Conservation (phyloP, 2,329 filamentous ascomycete species). For the Didymella arachidicola region DNA sequence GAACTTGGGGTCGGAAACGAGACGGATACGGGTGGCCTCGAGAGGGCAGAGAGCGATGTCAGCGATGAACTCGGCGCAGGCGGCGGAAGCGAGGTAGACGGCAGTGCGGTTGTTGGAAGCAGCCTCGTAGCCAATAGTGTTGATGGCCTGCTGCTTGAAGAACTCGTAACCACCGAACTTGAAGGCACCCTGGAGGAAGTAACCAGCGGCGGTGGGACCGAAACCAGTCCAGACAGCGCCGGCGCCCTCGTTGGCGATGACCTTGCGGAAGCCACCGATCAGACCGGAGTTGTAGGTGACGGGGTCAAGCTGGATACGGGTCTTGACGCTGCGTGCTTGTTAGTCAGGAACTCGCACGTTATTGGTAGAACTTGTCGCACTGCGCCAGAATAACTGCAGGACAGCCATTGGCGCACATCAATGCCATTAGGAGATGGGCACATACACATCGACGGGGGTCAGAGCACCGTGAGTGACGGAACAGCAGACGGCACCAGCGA, state of each 20-base stretch:
- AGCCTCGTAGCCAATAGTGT: slow-evolving; percentile 71
- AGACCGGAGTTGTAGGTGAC: slow-evolving; percentile 87
- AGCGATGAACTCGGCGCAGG: slow-evolving; percentile 69
- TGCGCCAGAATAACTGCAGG: slow-evolving; percentile 18
- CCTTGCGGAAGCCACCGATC: slow-evolving; percentile 85
- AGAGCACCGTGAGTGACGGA: slow-evolving; percentile 96
- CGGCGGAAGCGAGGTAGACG: slow-evolving; percentile 77
- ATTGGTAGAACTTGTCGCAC: slow-evolving; percentile 23
- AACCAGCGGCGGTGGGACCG: slow-evolving; percentile 85
- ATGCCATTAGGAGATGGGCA: slow-evolving; percentile 43
- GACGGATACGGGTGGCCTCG: slow-evolving; percentile 91
- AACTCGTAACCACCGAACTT: slow-evolving; percentile 96
- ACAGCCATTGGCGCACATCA: slow-evolving; percentile 40
- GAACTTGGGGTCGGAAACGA: slow-evolving; percentile 87
- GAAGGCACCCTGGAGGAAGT: slow-evolving; percentile 93
- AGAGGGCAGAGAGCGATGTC: slow-evolving; percentile 89
- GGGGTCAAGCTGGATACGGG: slow-evolving; percentile 91
- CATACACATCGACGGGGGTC: slow-evolving; percentile 99
- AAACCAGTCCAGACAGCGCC: slow-evolving; percentile 85
- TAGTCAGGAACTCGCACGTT: slow-evolving; percentile 33
- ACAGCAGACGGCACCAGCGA: slow-evolving; percentile 97
- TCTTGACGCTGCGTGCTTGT: slow-evolving; percentile 77
- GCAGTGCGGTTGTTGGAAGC: slow-evolving; percentile 80
- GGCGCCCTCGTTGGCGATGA: slow-evolving; percentile 79
- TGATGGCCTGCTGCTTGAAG: slow-evolving; percentile 93